Conservation (phyloP, 129 eudicot genomes). For the Helichrysum umbraculigerum region DNA sequence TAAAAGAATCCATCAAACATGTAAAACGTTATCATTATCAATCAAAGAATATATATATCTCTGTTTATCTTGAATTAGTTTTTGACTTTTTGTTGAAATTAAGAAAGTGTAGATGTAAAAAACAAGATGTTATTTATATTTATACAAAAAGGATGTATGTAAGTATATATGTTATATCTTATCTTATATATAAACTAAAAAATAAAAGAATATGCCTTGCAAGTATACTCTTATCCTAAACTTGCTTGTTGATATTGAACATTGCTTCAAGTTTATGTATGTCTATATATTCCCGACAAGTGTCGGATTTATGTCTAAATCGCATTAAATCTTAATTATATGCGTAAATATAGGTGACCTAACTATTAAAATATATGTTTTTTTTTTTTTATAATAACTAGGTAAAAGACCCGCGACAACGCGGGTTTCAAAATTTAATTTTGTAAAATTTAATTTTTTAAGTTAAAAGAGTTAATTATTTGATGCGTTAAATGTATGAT, state of each 20-base stretch:
- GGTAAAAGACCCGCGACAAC: too few relatives aligned
- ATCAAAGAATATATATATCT: background rate
- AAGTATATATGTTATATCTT: background rate
- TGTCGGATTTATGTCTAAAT: background rate
- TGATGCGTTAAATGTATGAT: too few relatives aligned
- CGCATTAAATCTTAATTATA: background rate
- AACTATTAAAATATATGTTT: too few relatives aligned
- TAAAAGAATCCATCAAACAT: background rate
- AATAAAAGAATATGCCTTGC: constrained; percentile 30
- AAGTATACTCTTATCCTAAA: constrained; percentile 25
- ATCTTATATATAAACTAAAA: too few relatives aligned
- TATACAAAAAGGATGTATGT: constrained; percentile 1
- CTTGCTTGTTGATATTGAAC: constrained; percentile 31
- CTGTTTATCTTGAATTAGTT: constrained; percentile 22
- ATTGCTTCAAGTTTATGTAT: constrained; percentile 32
- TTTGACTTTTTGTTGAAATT: constrained; percentile 19
- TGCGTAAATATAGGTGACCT: background rate
- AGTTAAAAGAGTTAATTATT: too few relatives aligned
- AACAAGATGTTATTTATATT: constrained; percentile 6
- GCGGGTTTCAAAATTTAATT: too few relatives aligned
- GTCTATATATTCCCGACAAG: background rate
- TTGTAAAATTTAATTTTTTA: too few relatives aligned
- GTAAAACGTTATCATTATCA: background rate
- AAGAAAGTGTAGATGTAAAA: constrained; percentile 12
- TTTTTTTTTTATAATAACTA: too few relatives aligned